Evolutionary conservation across 192 early-diverging fungal species (phyloP).

Genomic region (Coemansia reversa): DNA sequence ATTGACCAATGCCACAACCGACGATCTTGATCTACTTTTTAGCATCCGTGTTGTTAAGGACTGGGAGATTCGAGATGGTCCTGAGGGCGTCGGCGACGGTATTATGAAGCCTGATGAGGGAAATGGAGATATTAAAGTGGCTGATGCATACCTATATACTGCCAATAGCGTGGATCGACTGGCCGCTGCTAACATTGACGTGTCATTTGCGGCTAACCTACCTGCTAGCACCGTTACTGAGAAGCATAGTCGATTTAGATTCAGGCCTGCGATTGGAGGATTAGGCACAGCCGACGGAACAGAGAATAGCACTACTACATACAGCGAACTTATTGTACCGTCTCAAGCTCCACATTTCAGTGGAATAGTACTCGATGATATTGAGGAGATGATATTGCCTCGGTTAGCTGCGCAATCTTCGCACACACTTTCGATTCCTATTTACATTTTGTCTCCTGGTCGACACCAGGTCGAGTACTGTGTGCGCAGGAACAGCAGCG

Average conservation of each 20-base stretch:
- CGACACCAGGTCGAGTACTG: constrained; percentile 30
- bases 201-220: constrained; percentile 2
- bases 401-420: constrained; percentile 13
- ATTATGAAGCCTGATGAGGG: neutral
- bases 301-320: neutral
- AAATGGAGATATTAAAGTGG: neutral
- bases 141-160: constrained; percentile 2
- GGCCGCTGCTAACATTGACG: constrained; percentile 6
- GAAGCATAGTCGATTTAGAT: constrained; percentile 7
- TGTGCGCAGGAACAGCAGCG: neutral
- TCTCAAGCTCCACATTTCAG: neutral
- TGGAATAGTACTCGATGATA: constrained; percentile 36
- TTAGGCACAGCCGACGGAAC: constrained; percentile 2
- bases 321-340: neutral
- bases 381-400: constrained; percentile 22
- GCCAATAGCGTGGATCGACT: constrained; percentile 6
- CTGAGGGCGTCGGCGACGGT: neutral
- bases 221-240: neutral
- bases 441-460: constrained; percentile 25
- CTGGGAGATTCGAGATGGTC: neutral
- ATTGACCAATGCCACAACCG: constrained; percentile 11
- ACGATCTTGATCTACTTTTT: constrained; percentile 9
- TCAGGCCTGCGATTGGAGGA: constrained; percentile 9
- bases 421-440: constrained; percentile 11
- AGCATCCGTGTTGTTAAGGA: constrained; percentile 6